Conservation (phyloP, 441 rosid genomes). For the Melastoma candidum region DNA sequence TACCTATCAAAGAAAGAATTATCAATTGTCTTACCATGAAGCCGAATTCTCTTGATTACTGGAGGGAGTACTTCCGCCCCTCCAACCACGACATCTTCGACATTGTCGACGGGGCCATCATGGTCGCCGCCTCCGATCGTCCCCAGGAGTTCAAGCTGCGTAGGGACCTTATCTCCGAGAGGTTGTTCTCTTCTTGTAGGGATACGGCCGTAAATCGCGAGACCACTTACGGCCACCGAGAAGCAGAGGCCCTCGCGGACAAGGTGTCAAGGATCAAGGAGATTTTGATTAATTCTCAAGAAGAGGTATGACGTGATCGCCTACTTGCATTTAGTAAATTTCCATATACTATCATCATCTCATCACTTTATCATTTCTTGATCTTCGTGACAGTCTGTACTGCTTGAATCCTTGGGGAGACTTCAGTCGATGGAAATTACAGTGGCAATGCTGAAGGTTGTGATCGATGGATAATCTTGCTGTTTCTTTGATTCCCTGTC, state of each 20-base stretch:
- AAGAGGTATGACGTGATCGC: slow-evolving; percentile 37
- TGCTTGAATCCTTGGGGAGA: slow-evolving; percentile 65
- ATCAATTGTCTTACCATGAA: slow-evolving; percentile 22
- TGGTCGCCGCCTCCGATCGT: slow-evolving; percentile 74
- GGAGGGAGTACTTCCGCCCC: slow-evolving; percentile 74
- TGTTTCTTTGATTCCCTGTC: background rate
- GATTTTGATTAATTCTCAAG: slow-evolving; percentile 29
- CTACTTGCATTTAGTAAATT: background rate
- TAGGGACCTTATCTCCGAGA: slow-evolving; percentile 80
- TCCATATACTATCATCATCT: slow-evolving; percentile 6
- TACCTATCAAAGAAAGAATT: background rate
- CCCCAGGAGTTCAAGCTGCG: slow-evolving; percentile 61
- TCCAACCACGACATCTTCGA: slow-evolving; percentile 63
- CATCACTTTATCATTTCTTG: slow-evolving; percentile 8
- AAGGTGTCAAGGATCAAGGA: slow-evolving; percentile 50
- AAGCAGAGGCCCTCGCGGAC: slow-evolving; percentile 85
- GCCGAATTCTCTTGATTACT: slow-evolving; percentile 41
- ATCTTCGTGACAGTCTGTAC: slow-evolving; percentile 36
- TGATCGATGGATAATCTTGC: slow-evolving; percentile 12
- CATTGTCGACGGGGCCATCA: slow-evolving; percentile 67
- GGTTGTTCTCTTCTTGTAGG: slow-evolving; percentile 39
- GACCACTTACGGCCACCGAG: slow-evolving; percentile 59
- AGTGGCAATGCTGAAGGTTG: slow-evolving; percentile 69
- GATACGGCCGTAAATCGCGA: slow-evolving; percentile 35
- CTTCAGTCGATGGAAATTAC: slow-evolving; percentile 70